These are phyloP conservation scores for Erigeron philadelphicus DNA, from an alignment of 140 eudicot species.

Conservation along the genomic window DNA sequence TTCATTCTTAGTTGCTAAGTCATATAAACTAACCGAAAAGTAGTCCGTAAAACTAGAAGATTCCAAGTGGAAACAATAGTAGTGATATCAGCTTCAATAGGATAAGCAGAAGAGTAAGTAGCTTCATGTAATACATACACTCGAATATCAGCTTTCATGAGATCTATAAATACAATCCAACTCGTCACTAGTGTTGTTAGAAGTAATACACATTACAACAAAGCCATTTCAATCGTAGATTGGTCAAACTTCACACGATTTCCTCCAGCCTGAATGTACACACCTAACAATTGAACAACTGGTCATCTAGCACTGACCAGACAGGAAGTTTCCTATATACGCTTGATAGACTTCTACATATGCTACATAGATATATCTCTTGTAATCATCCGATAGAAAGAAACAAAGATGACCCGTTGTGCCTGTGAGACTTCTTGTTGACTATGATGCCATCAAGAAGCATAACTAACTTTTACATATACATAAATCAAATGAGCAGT, in stretches of 20 bases:
- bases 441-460: constrained; percentile 4
- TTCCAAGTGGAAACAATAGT: neutral
- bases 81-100: neutral
- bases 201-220: constrained; percentile 14
- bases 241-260: neutral
- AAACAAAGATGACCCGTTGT: neutral
- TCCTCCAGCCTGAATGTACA: constrained; percentile 21
- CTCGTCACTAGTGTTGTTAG: constrained; percentile 4
- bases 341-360: constrained; percentile 9
- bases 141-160: neutral
- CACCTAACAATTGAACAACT: neutral
- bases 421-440: neutral
- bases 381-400: neutral
- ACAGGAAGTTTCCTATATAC: constrained; percentile 3
- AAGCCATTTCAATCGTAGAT: neutral
- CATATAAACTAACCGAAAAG: too few species aligned
- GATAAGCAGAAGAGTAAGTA: neutral
- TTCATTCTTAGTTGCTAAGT: too few species aligned
- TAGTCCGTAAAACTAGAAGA: too few species aligned
- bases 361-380: neutral
- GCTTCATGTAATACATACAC: constrained; percentile 4
- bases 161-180: constrained; percentile 13
- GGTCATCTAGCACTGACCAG: constrained; percentile 13
- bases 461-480: neutral
- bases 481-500: constrained; percentile 12